A percentile compares a stretch with the other conserved stretches of the same genome.
phyloP scores from a whole-genome alignment of 2,329 filamentous ascomycete species.

The Dothistroma pini region DNA sequence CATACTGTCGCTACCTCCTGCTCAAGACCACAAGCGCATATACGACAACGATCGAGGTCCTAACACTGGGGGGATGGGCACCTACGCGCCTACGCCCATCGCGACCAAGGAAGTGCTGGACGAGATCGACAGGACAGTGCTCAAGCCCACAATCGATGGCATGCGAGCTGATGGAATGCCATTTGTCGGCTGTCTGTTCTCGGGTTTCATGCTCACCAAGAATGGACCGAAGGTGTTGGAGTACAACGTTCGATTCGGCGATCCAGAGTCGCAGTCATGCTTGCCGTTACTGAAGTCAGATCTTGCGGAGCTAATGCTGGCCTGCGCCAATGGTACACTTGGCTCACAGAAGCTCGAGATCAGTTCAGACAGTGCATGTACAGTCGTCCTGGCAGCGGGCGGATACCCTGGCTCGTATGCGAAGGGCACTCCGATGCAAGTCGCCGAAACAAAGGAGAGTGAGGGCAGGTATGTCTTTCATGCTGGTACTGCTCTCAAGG shows the following conservation, averaged over 20 bases:
- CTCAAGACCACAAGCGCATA: constrained; percentile 95
- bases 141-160: constrained; percentile 85
- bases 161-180: constrained; percentile 73
- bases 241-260: constrained; percentile 91
- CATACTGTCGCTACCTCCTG: constrained; percentile 78
- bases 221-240: constrained; percentile 78
- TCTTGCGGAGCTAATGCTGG: constrained; percentile 82
- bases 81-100: constrained; percentile 70
- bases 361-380: constrained; percentile 66
- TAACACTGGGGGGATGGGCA: constrained; percentile 97
- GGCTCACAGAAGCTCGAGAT: constrained; percentile 43
- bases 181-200: constrained; percentile 75
- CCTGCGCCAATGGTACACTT: constrained; percentile 73
- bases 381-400: constrained; percentile 87
- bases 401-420: constrained; percentile 85
- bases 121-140: constrained; percentile 72
- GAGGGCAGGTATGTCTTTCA: constrained; percentile 75
- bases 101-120: constrained; percentile 62
- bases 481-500: constrained; percentile 71
- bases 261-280: constrained; percentile 86
- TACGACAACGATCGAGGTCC: constrained; percentile 85
- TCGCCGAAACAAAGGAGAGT: constrained; percentile 49
- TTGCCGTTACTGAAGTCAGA: constrained; percentile 80
- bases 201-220: constrained; percentile 88
- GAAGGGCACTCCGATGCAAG: constrained; percentile 66